These are phyloP conservation scores for Russula griseocarnosa DNA, from an alignment of 768 basidiomycete genomes.

Conservation along the genomic window DNA sequence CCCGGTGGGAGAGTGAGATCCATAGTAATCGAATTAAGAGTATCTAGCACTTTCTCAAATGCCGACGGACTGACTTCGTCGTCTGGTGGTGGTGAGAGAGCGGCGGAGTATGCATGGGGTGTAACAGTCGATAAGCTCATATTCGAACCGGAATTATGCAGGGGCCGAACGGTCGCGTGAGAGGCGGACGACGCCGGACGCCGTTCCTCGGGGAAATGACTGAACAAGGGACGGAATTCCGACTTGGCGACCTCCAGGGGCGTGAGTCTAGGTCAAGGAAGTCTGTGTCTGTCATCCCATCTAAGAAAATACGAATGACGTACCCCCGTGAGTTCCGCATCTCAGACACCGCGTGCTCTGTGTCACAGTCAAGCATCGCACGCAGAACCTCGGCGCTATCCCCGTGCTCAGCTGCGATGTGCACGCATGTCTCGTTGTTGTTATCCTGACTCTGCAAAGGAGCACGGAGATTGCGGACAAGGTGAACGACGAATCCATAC, in stretches of 20 bases:
- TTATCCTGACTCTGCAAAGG: slow-evolving; percentile 64
- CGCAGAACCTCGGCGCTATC: slow-evolving; percentile 57
- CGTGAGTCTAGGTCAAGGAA: slow-evolving; percentile 48
- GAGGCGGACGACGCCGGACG: slow-evolving; percentile 54
- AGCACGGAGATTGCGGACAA: slow-evolving; percentile 64
- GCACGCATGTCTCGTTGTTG: slow-evolving; percentile 72
- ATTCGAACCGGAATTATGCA: slow-evolving; percentile 47
- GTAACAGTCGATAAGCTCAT: slow-evolving; percentile 41
- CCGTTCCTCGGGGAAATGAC: slow-evolving; percentile 43
- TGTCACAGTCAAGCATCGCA: slow-evolving; percentile 64
- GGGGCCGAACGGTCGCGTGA: slow-evolving; percentile 43
- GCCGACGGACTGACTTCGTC: slow-evolving; percentile 38
- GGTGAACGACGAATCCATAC: slow-evolving; percentile 59
- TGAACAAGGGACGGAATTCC: slow-evolving; percentile 62
- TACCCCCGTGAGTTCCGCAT: slow-evolving; percentile 71
- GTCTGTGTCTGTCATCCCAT: not conserved
- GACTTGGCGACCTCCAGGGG: slow-evolving; percentile 64
- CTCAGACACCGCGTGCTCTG: slow-evolving; percentile 49
- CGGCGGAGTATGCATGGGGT: slow-evolving; percentile 7
- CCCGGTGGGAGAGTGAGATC: slow-evolving; percentile 29
- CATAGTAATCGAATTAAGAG: slow-evolving; percentile 50
- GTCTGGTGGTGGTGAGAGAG: slow-evolving; percentile 34
- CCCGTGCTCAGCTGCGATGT: slow-evolving; percentile 74
- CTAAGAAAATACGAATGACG: slow-evolving; percentile 31
- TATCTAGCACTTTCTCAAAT: slow-evolving; percentile 48